A percentile compares a stretch with the other conserved stretches of the same genome.
phyloP scores from a whole-genome alignment of 805 yeast species.

The Candida gorgasii region DNA sequence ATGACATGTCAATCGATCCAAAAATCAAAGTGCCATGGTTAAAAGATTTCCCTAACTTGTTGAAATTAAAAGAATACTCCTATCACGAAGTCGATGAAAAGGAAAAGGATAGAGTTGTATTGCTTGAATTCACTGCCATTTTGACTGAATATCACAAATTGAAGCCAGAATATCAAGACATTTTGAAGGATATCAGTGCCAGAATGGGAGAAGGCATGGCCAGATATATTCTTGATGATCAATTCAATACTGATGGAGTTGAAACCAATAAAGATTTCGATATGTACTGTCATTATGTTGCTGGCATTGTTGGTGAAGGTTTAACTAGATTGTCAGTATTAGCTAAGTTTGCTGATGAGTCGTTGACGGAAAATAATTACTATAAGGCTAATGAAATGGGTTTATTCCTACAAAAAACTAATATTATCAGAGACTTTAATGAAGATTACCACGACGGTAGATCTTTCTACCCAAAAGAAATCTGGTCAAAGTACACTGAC shows the following conservation, averaged over 20 bases:
- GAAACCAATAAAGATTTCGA: slow-evolving; percentile 79
- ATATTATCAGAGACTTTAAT: slow-evolving; percentile 90
- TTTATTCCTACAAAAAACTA: slow-evolving; percentile 89
- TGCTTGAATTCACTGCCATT: slow-evolving; percentile 74
- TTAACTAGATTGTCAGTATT: slow-evolving; percentile 77
- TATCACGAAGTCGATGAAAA: slow-evolving; percentile 71
- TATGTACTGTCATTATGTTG: slow-evolving; percentile 93
- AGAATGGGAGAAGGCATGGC: slow-evolving; percentile 99
- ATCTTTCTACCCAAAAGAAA: slow-evolving; percentile 93
- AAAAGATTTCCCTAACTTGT: slow-evolving; percentile 63
- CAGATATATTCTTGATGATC: slow-evolving; percentile 75
- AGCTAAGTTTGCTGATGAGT: slow-evolving; percentile 65
- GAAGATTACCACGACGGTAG: slow-evolving; percentile 92
- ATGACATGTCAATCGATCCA: slow-evolving; percentile 85
- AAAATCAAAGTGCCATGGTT: slow-evolving; percentile 72
- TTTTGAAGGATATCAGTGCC: slow-evolving; percentile 72
- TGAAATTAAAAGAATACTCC: slow-evolving; percentile 73
- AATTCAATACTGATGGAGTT: slow-evolving; percentile 79
- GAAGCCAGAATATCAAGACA: slow-evolving; percentile 73
- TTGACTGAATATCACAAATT: slow-evolving; percentile 71
- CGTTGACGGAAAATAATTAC: slow-evolving; percentile 50
- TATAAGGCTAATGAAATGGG: slow-evolving; percentile 85
- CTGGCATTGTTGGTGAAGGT: slow-evolving; percentile 97
- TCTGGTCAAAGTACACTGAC: slow-evolving; percentile 82
- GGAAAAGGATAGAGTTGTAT: slow-evolving; percentile 79